Base-by-base conservation (phyloP, 2,329 filamentous ascomycete species). In the Byssoonygena ceratinophila region DNA sequence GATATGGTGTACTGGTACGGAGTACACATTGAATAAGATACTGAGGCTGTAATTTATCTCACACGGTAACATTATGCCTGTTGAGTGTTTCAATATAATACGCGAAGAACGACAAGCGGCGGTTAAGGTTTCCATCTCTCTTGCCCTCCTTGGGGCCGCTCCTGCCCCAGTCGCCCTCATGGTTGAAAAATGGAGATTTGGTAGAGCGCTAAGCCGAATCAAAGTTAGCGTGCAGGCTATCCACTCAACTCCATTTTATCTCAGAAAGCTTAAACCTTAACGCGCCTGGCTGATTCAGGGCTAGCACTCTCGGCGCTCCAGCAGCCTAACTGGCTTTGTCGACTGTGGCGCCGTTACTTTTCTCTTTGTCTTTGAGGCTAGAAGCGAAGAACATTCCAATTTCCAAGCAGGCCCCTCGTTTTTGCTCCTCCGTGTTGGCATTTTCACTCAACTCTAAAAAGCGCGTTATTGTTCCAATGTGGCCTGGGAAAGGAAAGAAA, bases 111-210 rank as follows among this genome's bases (percentile, higher is more conserved):
- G n/a, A n/a, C n/a, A n/a, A n/a, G n/a, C n/a, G n/a, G n/a, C n/a
- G n/a, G n/a, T n/a, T n/a, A n/a, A n/a, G n/a, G n/a, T n/a, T n/a
- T n/a, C n/a, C n/a, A n/a, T n/a, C n/a, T n/a, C n/a, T n/a, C n/a
- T n/a, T n/a, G n/a, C n/a, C n/a, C n/a, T n/a, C n/a, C n/a, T n/a
- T n/a, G n/a, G n/a, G n/a, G n/a, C 23, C 22, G 18, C 47, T 46
- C 49, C n/a, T n/a, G n/a, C n/a, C n/a, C 49, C 39, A 46, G 49
- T 46, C 49, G 49, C 20, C 47, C 49, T 45, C 49, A 40, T 52
- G 49, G 49, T 32, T 25, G 46, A 22, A 41, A 43, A 52, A 37
- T 31, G 47, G 34, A 43, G 23, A 39, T n/a, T 22, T 22, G 14
- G 7, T 25, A 16, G 45, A 34, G 9, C 37, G 18, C 47, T 50